Evolutionary conservation across 768 basidiomycete genomes (phyloP), one percentile per base, ranked within the genome.

Genomic region (Russula griseocarnosa): DNA sequence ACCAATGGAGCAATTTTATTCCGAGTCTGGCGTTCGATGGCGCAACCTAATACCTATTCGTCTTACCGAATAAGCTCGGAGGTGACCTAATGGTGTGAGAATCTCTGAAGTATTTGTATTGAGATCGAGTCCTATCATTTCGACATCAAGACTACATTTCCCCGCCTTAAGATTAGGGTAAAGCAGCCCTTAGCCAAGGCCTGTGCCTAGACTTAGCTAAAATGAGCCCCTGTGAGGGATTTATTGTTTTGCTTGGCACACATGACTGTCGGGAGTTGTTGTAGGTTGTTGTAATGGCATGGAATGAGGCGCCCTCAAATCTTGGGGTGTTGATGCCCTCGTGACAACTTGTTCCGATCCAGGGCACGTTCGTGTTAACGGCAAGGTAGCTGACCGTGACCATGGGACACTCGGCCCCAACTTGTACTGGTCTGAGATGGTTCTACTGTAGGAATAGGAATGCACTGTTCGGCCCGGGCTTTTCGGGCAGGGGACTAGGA

Each of bases 331-430:
- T n/a, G 1, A 22, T n/a, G 22, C 11, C 20, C 46, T 47, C 46
- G 22, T 47, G 46, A 47, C 44, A 10, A 46, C 18, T n/a, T 22
- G n/a, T 24, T 20, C 52, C 51, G 57, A 63, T 59, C 16, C 32
- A 47, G n/a, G 57, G n/a, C 10, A 40, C 20, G 62, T 63, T 58
- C 50, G 22, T 24, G 51, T 53, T 49, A 26, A 54, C 62, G 28
- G 62, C 38, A 24, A 44, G 55, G 57, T 57, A 34, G 28, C 26
- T 44, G 47, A n/a, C 44, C 49, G 47, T 22, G 32, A 22, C 11
- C 52, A 63, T 47, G 51, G 40, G 34, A 11, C 55, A 16, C 36
- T 10, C 24, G 36, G 3, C 11, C 28, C 47, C 38, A 40, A 22
- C 24, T 28, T 47, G 24, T 20, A 16, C 24, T 47, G 13, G 46